Conservation (phyloP, 1,139 yeast species). For the Pichia sp. region DNA sequence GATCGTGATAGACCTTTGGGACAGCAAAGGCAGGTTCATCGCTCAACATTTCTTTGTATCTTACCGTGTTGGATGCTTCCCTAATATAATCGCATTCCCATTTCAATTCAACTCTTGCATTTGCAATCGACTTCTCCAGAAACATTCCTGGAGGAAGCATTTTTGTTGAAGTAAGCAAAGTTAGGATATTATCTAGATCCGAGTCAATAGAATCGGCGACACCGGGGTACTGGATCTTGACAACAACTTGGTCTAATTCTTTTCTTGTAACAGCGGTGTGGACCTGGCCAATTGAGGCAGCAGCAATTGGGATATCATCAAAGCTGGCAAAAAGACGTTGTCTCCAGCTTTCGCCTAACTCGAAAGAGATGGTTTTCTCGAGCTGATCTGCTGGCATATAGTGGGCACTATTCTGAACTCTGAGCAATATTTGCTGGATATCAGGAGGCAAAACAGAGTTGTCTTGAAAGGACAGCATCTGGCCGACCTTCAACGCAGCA, state of each 20-base stretch:
- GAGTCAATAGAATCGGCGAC: constrained; percentile 91
- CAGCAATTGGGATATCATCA: constrained; percentile 90
- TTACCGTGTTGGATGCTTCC: constrained; percentile 76
- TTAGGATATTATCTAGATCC: constrained; percentile 77
- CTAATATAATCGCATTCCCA: constrained; percentile 97
- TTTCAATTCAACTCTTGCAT: constrained; percentile 86
- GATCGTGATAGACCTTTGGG: constrained; percentile 73
- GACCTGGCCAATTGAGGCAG: constrained; percentile 97
- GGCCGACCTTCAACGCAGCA: constrained; percentile 95
- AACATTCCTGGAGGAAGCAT: constrained; percentile 88
- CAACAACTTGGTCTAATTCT: constrained; percentile 65
- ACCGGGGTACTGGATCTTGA: constrained; percentile 97
- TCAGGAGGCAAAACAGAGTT: constrained; percentile 79
- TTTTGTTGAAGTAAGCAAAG: constrained; percentile 81
- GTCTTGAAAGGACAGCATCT: constrained; percentile 91
- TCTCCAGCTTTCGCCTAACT: constrained; percentile 81
- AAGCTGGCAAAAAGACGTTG: constrained; percentile 60
- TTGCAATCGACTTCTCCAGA: constrained; percentile 85
- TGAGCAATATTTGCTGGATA: constrained; percentile 69
- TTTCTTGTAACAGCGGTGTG: constrained; percentile 69
- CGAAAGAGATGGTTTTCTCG: constrained; percentile 66
- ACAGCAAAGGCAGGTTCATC: constrained; percentile 72
- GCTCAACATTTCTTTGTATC: constrained; percentile 57
- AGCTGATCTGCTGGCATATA: constrained; percentile 94
- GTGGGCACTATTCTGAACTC: constrained; percentile 92